Percentiles rank a stretch among this genome's conserved stretches.
These are phyloP conservation scores for Xylariaceae sp. DNA, from an alignment of 2,329 filamentous ascomycete genomes.

Conservation along the genomic window DNA sequence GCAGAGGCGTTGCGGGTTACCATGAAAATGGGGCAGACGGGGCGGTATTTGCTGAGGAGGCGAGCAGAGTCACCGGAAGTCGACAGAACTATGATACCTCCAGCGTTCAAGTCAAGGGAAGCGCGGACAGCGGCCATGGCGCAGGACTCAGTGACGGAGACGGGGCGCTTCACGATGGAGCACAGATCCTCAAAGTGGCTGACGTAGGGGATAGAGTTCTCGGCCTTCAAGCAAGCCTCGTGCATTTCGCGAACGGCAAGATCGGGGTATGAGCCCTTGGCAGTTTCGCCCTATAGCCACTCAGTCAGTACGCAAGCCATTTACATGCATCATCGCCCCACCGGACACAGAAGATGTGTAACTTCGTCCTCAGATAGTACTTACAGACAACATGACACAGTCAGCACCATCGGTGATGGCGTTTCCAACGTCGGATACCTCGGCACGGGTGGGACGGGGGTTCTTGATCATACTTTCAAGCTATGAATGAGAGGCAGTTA, in stretches of 20 bases:
- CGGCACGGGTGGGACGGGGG: slow-evolving; percentile 92
- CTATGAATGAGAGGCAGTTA: not conserved
- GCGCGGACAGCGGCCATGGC: slow-evolving; percentile 96
- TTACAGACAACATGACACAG: slow-evolving; percentile 91
- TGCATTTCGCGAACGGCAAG: slow-evolving; percentile 98
- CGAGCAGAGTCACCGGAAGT: slow-evolving; percentile 94
- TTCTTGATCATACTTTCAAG: slow-evolving; percentile 99
- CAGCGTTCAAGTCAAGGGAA: slow-evolving; percentile 92
- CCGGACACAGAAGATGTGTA: not conserved
- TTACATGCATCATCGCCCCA: not conserved
- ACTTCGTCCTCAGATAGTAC: not conserved
- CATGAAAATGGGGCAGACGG: slow-evolving; percentile 99
- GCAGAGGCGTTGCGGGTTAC: slow-evolving; percentile 83
- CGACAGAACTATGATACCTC: slow-evolving; percentile 92
- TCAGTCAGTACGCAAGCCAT: not conserved
- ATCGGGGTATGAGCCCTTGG: slow-evolving; percentile 91
- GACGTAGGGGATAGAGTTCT: slow-evolving; percentile 96
- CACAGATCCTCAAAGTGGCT: slow-evolving; percentile 95
- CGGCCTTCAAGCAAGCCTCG: slow-evolving; percentile 92
- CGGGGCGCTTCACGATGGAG: slow-evolving; percentile 75
- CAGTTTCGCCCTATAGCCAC: slow-evolving; percentile 71
- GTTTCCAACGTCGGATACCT: slow-evolving; percentile 98
- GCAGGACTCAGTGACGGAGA: slow-evolving; percentile 86
- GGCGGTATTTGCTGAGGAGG: slow-evolving; percentile 95
- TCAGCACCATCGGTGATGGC: slow-evolving; percentile 96